Base-by-base conservation (phyloP, 2,329 filamentous ascomycete species). In the Parastagonospora avenae region DNA sequence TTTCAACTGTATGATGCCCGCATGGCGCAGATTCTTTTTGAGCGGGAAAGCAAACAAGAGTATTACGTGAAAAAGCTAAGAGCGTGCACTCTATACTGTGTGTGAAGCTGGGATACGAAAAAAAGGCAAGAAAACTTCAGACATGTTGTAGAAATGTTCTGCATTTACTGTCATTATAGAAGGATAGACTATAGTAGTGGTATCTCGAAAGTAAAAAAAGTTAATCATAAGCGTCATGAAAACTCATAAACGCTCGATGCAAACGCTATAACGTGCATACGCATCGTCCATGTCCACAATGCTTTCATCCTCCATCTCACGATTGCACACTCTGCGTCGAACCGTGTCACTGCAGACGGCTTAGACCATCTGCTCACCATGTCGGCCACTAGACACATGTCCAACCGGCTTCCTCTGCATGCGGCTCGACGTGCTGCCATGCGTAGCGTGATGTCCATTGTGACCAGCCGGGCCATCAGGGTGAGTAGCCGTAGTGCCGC, bases 331-430 rank as follows among this genome's bases (percentile, higher is more conserved):
- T 16, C 6, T 14, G 10, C 35, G 2, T 35, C 33, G 9, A 8
- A 6, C n/a, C 33, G 2, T 14, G 33, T 8, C 15, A 15, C 12
- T 35, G 7, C 33, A 12, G 9, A 37, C 6, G 14, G 35, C 35
- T 16, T 37, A 37, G 14, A 37, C 64, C 55, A 66, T 66, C 44
- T 71, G 62, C 42, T 68, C 60, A 31, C 65, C 65, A 44, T 56
- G 53, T 14, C 50, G 32, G 12, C 55, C 49, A 37, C 46, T 46
- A 59, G 46, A 28, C 60, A 36, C 28, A 2, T 47, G 59, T 37
- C 54, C 70, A 29, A 73, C 58, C 6, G 70, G 70, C 50, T 68
- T 62, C 49, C 70, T 60, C 12, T 65, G 62, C 42, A 72, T 59
- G 11, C 63, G 59, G 40, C 67, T 50, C 4, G 46, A 35, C 11